Evolutionary conservation across 2,329 filamentous ascomycete species (phyloP).

Genomic region (Paramyrothecium sp.): DNA sequence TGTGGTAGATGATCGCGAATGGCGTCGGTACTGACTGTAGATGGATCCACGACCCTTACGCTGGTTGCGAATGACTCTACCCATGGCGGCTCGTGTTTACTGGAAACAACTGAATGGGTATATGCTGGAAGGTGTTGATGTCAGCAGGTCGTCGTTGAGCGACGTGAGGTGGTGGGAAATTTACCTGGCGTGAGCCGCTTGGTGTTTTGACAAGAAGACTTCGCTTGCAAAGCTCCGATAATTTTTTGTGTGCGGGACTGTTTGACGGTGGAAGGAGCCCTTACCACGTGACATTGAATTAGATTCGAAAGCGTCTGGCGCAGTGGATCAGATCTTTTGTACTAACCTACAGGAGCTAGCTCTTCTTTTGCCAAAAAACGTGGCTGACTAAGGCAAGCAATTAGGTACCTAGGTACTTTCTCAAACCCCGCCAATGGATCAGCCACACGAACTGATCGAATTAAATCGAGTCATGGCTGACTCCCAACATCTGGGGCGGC

Average conservation of each 20-base stretch:
- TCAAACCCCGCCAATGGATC: too few species aligned
- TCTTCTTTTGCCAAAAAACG: too few species aligned
- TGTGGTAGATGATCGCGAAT: slow-evolving; percentile 18
- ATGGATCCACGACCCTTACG: slow-evolving; percentile 59
- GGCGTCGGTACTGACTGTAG: slow-evolving; percentile 46
- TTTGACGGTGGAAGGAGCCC: slow-evolving; percentile 25
- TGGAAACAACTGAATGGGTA: slow-evolving; percentile 31
- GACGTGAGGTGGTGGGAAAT: slow-evolving; percentile 20
- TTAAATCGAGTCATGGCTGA: too few species aligned
- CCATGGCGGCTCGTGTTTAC: slow-evolving; percentile 43
- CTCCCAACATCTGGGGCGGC: too few species aligned
- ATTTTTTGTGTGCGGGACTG: slow-evolving; percentile 37
- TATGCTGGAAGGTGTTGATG: slow-evolving; percentile 24
- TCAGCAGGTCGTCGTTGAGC: slow-evolving; percentile 25
- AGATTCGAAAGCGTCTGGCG: too few species aligned
- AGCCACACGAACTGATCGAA: too few species aligned
- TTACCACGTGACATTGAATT: slow-evolving; percentile 31
- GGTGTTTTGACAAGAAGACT: slow-evolving; percentile 34
- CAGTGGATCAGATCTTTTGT: too few species aligned
- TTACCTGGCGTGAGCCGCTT: slow-evolving; percentile 40
- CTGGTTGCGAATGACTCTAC: slow-evolving; percentile 66
- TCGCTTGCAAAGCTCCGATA: slow-evolving; percentile 23
- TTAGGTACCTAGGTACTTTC: too few species aligned
- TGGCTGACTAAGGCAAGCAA: too few species aligned
- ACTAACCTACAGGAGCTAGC: too few species aligned